phyloP scores from a whole-genome alignment of 192 early-diverging fungal species.

The Entomortierella parvispora region DNA sequence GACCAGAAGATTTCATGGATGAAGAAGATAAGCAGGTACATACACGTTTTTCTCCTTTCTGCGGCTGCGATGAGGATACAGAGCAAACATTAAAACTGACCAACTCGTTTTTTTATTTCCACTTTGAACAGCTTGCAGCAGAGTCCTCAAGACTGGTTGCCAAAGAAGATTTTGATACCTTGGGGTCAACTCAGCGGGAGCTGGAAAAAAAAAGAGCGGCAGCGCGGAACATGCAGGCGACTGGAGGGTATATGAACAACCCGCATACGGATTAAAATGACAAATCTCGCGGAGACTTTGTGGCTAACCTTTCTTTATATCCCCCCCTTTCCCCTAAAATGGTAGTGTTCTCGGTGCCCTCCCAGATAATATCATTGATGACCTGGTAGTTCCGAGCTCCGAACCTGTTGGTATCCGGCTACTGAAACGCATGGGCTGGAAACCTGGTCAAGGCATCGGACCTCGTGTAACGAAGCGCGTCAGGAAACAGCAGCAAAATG shows the following conservation, averaged over 20 bases:
- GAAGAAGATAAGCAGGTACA: constrained; percentile 87
- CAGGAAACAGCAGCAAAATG: constrained; percentile 42
- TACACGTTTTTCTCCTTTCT: background rate
- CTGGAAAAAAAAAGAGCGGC: constrained; percentile 59
- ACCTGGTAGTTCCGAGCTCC: constrained; percentile 68
- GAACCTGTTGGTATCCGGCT: constrained; percentile 73
- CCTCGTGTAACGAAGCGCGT: constrained; percentile 66
- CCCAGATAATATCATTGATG: constrained; percentile 60
- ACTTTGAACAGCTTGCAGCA: constrained; percentile 54
- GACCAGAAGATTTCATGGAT: constrained; percentile 96
- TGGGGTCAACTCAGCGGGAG: constrained; percentile 72
- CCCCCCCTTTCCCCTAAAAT: background rate
- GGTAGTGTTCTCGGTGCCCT: constrained; percentile 53
- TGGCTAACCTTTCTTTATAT: background rate
- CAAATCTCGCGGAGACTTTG: background rate
- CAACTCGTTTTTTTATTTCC: background rate
- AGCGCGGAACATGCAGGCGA: constrained; percentile 50
- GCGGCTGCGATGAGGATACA: background rate
- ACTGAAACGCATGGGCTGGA: constrained; percentile 88
- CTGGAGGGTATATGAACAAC: constrained; percentile 53
- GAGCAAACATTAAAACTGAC: background rate
- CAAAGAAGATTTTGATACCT: constrained; percentile 75
- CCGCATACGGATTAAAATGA: background rate
- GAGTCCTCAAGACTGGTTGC: constrained; percentile 61
- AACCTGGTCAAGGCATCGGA: constrained; percentile 87